Percentiles rank a stretch among this genome's conserved stretches.
phyloP scores from a whole-genome alignment of 2,329 filamentous ascomycete species.

The Xylaria sp. region DNA sequence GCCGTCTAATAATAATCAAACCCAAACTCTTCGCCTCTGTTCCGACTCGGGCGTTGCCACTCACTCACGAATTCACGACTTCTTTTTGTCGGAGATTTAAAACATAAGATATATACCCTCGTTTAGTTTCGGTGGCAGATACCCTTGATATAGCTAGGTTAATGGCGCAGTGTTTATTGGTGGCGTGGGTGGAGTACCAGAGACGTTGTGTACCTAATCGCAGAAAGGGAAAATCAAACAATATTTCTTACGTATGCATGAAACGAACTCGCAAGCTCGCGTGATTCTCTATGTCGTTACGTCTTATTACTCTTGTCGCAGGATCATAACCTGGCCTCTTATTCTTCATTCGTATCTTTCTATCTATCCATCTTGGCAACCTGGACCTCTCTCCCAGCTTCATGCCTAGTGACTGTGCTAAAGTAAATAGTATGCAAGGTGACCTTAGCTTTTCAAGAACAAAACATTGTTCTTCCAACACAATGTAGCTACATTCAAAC shows the following conservation, averaged over 20 bases:
- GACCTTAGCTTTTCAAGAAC: no score
- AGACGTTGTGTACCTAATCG: conserved; percentile 1
- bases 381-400: no score
- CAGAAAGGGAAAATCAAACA: background rate
- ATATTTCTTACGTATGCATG: background rate
- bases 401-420: no score
- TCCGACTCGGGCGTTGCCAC: background rate
- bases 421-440: no score
- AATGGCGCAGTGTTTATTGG: conserved; percentile 4
- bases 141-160: conserved; percentile 12
- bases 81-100: background rate
- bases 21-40: background rate
- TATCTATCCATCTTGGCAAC: no score
- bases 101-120: conserved; percentile 17
- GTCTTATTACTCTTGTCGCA: no score
- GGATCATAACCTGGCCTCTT: no score
- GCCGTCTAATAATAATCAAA: background rate
- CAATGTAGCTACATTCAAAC: no score
- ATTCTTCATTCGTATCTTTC: no score
- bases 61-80: conserved; percentile 16
- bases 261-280: no score
- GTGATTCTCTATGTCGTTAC: no score
- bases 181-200: background rate
- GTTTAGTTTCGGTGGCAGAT: conserved; percentile 18
- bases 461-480: no score